Evolutionary conservation across 176 grass and related monocot species (phyloP), one percentile per base, ranked within the genome.

Genomic region (Aegilops umbellulata): DNA sequence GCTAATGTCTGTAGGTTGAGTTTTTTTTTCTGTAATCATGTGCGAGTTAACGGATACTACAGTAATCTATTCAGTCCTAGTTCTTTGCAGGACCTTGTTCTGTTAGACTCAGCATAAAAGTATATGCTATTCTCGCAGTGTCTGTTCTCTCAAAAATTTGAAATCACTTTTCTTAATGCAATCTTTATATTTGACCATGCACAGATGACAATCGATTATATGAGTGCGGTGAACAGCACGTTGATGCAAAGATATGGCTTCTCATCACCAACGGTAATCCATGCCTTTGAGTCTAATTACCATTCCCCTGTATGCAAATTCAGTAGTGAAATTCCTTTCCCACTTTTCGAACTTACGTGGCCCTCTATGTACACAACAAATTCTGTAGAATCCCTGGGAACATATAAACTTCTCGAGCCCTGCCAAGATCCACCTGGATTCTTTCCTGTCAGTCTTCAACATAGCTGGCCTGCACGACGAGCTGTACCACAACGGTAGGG

Each of bases 221-320:
- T 95, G 86, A 89, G 89, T 81, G 95, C 90, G 29, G 72, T 89
- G 46, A 98, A 95, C 82, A 91, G 85, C 58, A 36, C 90, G 10
- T 89, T 95, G 74, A 95, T 98, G 93, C 86, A 94, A 92, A 93
- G 88, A 92, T 98, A 98, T 81, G 95, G 95, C 8, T 95, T 98
- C 89, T 98, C 95, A 61, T 98, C 93, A 84, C 81, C 95, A 81
- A 84, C 80, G 86, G 95, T 98, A 98, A 69, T 17, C 55, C n/a
- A 69, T 88, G 16, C 58, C 31, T 72, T 81, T 83, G 36, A 88
- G 32, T 84, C 31, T 63, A 69, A 66, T 32, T 76, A 35, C n/a
- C 23, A 23, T 27, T 85, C 63, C 22, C 74, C 84, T 74, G 31
- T 67, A 51, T 58, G 31, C 20, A 65, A 26, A 34, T 66, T 49